These are phyloP conservation scores for Alternaria tenuissima DNA, from an alignment of 2,329 filamentous ascomycete genomes.

Conservation along the genomic window DNA sequence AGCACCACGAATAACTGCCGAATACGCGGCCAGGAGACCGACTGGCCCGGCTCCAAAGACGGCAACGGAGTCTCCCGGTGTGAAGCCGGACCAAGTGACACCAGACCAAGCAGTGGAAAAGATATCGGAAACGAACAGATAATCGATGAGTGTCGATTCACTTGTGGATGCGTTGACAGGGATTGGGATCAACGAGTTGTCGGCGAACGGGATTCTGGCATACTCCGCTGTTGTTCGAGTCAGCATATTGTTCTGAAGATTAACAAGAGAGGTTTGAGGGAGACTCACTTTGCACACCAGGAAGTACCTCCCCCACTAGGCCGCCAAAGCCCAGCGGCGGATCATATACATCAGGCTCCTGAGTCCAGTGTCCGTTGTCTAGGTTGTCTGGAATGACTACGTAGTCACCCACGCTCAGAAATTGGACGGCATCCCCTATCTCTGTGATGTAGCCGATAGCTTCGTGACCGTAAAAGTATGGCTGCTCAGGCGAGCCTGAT, in stretches of 20 bases:
- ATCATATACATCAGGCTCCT: not conserved
- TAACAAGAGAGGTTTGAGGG: not conserved
- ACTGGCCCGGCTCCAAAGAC: slow-evolving; percentile 50
- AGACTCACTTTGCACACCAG: not conserved
- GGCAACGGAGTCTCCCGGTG: slow-evolving; percentile 38
- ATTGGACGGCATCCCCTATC: slow-evolving; percentile 77
- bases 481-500: slow-evolving; percentile 85
- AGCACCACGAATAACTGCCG: slow-evolving; percentile 45
- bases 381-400: slow-evolving; percentile 33
- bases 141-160: slow-evolving; percentile 14
- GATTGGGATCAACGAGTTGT: slow-evolving; percentile 18
- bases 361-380: not conserved
- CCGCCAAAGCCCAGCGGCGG: not conserved
- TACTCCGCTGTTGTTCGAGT: slow-evolving; percentile 22
- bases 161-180: slow-evolving; percentile 8
- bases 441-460: slow-evolving; percentile 81
- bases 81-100: slow-evolving; percentile 31
- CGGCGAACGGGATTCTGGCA: slow-evolving; percentile 23
- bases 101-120: slow-evolving; percentile 36
- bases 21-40: slow-evolving; percentile 44
- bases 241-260: not conserved
- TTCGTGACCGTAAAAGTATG: slow-evolving; percentile 84
- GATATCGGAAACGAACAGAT: slow-evolving; percentile 41
- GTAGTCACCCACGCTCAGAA: slow-evolving; percentile 74
- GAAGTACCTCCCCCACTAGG: not conserved